Percentiles rank a stretch among this genome's conserved stretches.
Evolutionary conservation across 192 early-diverging fungal species (phyloP).

Genomic region (Backusella luteola): DNA sequence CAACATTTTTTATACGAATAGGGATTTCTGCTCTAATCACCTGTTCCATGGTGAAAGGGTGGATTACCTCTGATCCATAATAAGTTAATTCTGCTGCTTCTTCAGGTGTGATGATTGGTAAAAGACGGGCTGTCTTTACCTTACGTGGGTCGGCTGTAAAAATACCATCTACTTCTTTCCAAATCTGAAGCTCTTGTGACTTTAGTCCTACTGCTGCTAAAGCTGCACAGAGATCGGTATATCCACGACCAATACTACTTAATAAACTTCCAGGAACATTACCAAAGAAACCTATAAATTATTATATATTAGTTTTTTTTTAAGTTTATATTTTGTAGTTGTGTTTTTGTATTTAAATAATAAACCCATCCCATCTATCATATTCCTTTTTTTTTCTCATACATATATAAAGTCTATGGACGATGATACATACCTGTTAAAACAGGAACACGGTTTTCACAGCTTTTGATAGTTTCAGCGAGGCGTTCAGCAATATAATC

Average conservation of each 20-base stretch:
- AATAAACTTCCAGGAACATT: conserved; percentile 86
- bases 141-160: conserved; percentile 97
- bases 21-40: conserved; percentile 89
- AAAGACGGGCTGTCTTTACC: conserved; percentile 69
- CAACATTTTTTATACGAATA: conserved; percentile 93
- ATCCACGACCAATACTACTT: conserved; percentile 86
- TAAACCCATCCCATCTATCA: background rate
- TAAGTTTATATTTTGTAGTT: background rate
- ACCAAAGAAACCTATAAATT: conserved; percentile 72
- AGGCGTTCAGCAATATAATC: conserved; percentile 72
- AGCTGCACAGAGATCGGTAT: conserved; percentile 92
- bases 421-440: conserved; percentile 53
- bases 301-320: background rate
- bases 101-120: conserved; percentile 84
- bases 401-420: background rate
- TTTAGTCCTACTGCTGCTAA: conserved; percentile 77
- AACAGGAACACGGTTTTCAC: conserved; percentile 66
- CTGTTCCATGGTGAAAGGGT: conserved; percentile 97
- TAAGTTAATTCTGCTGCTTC: conserved; percentile 93
- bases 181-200: conserved; percentile 89
- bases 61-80: conserved; percentile 86
- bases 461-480: conserved; percentile 41
- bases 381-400: background rate
- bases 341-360: conserved; percentile 2
- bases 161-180: conserved; percentile 97